Evolutionary conservation across 1,284 basidiomycete species (phyloP), one percentile per base, ranked within the genome.

Genomic region (Cystobasidium slooffiae): DNA sequence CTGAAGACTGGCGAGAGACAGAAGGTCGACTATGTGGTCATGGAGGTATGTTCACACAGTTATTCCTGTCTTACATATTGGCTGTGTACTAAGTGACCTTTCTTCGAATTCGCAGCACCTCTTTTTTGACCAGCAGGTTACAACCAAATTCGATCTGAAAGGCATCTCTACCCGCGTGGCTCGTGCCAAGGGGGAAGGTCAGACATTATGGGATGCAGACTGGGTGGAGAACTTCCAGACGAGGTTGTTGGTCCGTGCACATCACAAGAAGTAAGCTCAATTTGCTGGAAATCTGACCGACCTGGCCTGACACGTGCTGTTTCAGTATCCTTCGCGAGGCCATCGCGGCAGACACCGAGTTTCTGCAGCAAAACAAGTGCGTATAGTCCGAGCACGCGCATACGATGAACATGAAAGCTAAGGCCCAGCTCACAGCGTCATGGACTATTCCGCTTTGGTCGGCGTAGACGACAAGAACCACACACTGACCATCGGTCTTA

Each of bases 131-230:
- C 41, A 43, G 39, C 37, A 66, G n/a, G 31, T 70, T 9, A 70
- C 68, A n/a, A 46, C 52, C 8, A 58, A 61, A 24, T 70, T 70
- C 46, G 68, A 70, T 44, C 49, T 70, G 22, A 70, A 70, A 41
- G 68, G 68, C 58, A 70, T 70, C 14, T 51, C 55, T 14, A 62
- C 56, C n/a, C 18, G 68, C 24, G 68, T 59, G 14, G 52, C 67
- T 24, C 64, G 64, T 16, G 44, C 68, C 6, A 70, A 70, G 41
- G 58, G 56, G 12, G 47, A 70, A 51, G 68, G 58, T 8, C 41
- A 70, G 44, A 70, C 68, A 7, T 41, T 70, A 4, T 70, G 68
- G 68, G 68, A 70, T 31, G 56, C 55, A 6, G 68, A 70, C n/a
- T 70, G 68, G 68, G 47, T 70, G 5, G 55, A 61, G 22, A 70